phyloP scores from a whole-genome alignment of 768 basidiomycete species.

The Termitomyces eurrhizus region DNA sequence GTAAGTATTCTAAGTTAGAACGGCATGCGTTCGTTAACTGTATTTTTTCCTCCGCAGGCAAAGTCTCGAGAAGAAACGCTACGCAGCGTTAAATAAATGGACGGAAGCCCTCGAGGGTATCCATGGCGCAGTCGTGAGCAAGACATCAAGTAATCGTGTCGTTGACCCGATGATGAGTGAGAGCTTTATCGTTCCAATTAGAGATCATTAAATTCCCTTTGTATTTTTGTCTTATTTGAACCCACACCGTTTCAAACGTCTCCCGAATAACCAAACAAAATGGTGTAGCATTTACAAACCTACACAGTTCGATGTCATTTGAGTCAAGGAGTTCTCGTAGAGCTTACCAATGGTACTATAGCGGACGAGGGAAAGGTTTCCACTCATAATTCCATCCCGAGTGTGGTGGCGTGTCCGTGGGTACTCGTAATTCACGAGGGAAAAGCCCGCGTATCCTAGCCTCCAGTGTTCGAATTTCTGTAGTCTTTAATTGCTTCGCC shows the following conservation, averaged over 20 bases:
- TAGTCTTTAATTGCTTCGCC: constrained; percentile 56
- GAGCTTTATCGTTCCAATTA: constrained; percentile 10
- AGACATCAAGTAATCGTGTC: constrained; percentile 46
- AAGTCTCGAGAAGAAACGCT: constrained; percentile 84
- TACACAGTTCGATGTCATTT: not conserved
- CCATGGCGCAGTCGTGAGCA: constrained; percentile 71
- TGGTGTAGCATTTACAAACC: not conserved
- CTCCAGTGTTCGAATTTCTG: constrained; percentile 70
- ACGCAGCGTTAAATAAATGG: constrained; percentile 79
- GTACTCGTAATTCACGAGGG: constrained; percentile 83
- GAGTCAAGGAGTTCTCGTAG: not conserved
- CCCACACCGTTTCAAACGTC: not conserved
- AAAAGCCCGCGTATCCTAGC: constrained; percentile 77
- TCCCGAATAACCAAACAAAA: no score
- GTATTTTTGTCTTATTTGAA: constrained; percentile 5
- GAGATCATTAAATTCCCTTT: constrained; percentile 15
- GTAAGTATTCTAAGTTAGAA: constrained; percentile 36
- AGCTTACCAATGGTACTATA: constrained; percentile 26
- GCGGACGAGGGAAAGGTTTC: constrained; percentile 58
- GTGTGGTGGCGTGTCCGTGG: constrained; percentile 79
- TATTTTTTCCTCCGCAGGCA: constrained; percentile 43
- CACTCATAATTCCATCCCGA: constrained; percentile 88
- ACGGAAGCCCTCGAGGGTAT: constrained; percentile 75
- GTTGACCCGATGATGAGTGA: constrained; percentile 29
- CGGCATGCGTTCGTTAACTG: not conserved